Conservation (phyloP, 108 stramenopile species). For the Nannochloropsis oceanica region DNA sequence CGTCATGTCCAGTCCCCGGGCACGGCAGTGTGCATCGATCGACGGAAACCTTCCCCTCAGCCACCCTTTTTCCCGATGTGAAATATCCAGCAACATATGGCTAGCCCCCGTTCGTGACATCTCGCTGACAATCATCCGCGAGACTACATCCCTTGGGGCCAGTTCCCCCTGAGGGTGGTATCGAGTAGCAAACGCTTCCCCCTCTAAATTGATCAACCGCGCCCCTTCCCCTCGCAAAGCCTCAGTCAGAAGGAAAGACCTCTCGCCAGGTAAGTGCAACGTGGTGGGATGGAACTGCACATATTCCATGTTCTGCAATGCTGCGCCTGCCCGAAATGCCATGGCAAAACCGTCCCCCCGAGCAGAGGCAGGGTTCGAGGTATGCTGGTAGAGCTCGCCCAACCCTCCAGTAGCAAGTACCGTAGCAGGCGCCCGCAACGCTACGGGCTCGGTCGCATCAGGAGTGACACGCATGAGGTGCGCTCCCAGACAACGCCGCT, state of each 20-base stretch:
- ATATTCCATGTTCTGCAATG: constrained; percentile 67
- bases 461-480: constrained; percentile 23
- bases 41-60: constrained; percentile 61
- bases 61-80: constrained; percentile 63
- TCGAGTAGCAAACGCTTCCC: constrained; percentile 58
- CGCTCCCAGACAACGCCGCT: constrained; percentile 38
- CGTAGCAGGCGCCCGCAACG: constrained; percentile 45
- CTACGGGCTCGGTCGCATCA: constrained; percentile 14
- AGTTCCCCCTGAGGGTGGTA: constrained; percentile 76
- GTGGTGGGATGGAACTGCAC: constrained; percentile 92
- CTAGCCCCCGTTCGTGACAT: constrained; percentile 4
- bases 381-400: constrained; percentile 76
- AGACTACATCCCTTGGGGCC: constrained; percentile 82
- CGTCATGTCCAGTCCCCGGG: constrained; percentile 55
- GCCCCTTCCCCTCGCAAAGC: constrained; percentile 83
- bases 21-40: constrained; percentile 34
- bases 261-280: constrained; percentile 57
- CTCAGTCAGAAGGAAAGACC: constrained; percentile 76
- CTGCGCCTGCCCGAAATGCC: constrained; percentile 51
- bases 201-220: constrained; percentile 51
- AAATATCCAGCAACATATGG: constrained; percentile 62
- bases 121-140: constrained; percentile 67
- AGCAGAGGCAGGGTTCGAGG: constrained; percentile 72
- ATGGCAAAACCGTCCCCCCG: constrained; percentile 67
- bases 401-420: constrained; percentile 74